Conservation (phyloP, 768 basidiomycete genomes). For the Holtermanniella nyarrowii region DNA sequence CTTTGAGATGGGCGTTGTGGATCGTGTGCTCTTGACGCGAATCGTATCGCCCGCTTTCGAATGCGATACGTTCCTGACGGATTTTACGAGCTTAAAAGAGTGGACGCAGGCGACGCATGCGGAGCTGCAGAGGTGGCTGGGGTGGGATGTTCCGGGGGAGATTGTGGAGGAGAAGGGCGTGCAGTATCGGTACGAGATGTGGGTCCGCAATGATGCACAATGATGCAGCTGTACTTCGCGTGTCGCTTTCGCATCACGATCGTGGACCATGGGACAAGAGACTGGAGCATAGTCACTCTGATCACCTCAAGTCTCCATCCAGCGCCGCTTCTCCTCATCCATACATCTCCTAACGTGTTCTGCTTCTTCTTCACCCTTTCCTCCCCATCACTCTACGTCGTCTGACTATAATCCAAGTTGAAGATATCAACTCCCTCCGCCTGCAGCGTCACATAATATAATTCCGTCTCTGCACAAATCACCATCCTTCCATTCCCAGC, state of each 20-base stretch:
- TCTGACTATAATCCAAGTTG: conserved; percentile 2
- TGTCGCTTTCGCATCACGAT: no score
- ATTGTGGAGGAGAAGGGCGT: conserved; percentile 71
- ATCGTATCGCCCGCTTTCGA: conserved; percentile 64
- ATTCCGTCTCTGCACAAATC: conserved; percentile 30
- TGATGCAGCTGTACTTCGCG: no score
- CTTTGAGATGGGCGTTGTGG: conserved; percentile 50
- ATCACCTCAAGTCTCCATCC: not conserved
- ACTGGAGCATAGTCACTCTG: conserved; percentile 14
- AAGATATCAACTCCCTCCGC: conserved; percentile 26
- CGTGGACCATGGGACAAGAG: no score
- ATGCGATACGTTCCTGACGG: conserved; percentile 80
- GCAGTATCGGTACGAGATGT: conserved; percentile 92
- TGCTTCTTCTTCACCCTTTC: not conserved
- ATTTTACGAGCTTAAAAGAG: conserved; percentile 46
- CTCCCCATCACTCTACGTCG: not conserved
- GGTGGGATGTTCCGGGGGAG: conserved; percentile 65
- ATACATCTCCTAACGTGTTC: no score
- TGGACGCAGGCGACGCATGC: conserved; percentile 57
- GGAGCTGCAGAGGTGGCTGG: conserved; percentile 65
- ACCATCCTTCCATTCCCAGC: conserved; percentile 32
- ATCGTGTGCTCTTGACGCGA: conserved; percentile 80
- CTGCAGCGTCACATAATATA: conserved; percentile 23
- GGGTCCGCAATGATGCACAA: conserved; percentile 49
- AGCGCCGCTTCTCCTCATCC: not conserved